Evolutionary conservation across 345 rosid genomes (phyloP).

Genomic region (Anacardium occidentale): DNA sequence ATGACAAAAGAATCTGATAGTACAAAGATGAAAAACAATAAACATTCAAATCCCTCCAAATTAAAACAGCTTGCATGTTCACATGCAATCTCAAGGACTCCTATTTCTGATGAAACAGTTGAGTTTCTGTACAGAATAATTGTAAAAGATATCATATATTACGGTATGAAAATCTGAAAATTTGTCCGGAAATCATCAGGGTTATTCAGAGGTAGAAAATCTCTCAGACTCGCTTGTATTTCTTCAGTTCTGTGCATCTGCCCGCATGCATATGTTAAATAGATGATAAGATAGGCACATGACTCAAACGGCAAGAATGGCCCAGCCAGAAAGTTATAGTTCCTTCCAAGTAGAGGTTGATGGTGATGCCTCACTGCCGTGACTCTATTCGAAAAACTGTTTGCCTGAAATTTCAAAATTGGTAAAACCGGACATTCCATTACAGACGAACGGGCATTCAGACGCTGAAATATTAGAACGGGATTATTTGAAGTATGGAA

Average conservation of each 20-base stretch:
- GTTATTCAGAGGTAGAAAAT: too few relatives aligned
- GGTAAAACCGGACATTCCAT: too few relatives aligned
- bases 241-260: too few relatives aligned
- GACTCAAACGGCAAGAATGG: conserved; percentile 5
- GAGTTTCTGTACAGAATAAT: background rate
- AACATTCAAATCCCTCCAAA: background rate
- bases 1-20: background rate
- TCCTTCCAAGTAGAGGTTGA: conserved; percentile 13
- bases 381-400: too few relatives aligned
- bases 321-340: conserved; percentile 20
- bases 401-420: too few relatives aligned
- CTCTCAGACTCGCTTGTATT: too few relatives aligned
- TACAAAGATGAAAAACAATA: too few relatives aligned
- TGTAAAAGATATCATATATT: background rate
- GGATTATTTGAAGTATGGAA: too few relatives aligned
- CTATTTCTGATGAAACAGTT: conserved; percentile 1
- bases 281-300: conserved; percentile 20
- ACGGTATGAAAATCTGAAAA: background rate
- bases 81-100: background rate
- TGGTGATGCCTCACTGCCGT: background rate
- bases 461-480: too few relatives aligned
- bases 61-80: background rate
- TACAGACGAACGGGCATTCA: too few relatives aligned
- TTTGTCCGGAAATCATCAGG: background rate
- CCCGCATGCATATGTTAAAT: conserved; percentile 11